Evolutionary conservation across 345 rosid genomes (phyloP), one percentile per base, ranked within the genome.

Genomic region (Odontarrhena argentea): DNA sequence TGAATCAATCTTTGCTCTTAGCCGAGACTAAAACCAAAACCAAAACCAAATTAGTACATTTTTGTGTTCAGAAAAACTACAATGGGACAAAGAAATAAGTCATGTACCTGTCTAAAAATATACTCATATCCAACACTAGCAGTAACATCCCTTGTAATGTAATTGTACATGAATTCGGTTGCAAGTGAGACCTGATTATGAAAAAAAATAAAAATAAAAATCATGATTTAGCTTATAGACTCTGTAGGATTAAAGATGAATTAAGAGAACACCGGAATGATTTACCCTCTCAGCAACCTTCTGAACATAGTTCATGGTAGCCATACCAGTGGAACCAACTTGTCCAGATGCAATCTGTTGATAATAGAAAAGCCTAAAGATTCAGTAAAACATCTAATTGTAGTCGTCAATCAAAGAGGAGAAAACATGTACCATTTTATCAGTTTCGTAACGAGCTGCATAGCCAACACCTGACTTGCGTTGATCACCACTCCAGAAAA

Each of bases 81-180:
- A 40, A 30, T 41, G 37, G 12, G 18, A 57, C 71, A 42, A 24
- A 34, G 12, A 11, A 3, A 22, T 2, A 7, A 28, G 9, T 52
- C 9, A n/a, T 28, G 25, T 76, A 88, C 98, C 84, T 93, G 97
- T 84, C 96, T 78, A 11, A 88, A 80, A 66, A 84, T 79, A 85
- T 80, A 82, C 81, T 93, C 98, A 73, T 93, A 93, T 9, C 97
- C 96, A 28, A 85, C 86, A 79, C 96, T 93, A 50, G 96, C 76
- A 18, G 92, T 82, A 48, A 77, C 96, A 63, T 92, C 96, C 70
- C 69, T 83, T 66, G 89, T 77, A 79, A 87, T 28, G 74, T 71
- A 85, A 77, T 84, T 85, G 84, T 82, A 92, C 86, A 87, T 81
- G 81, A 86, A 77, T 47, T 86, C 97, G 5, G 98, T 61, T 7